Base-by-base conservation (phyloP, 2,329 filamentous ascomycete species). In the Fusarium sp. region DNA sequence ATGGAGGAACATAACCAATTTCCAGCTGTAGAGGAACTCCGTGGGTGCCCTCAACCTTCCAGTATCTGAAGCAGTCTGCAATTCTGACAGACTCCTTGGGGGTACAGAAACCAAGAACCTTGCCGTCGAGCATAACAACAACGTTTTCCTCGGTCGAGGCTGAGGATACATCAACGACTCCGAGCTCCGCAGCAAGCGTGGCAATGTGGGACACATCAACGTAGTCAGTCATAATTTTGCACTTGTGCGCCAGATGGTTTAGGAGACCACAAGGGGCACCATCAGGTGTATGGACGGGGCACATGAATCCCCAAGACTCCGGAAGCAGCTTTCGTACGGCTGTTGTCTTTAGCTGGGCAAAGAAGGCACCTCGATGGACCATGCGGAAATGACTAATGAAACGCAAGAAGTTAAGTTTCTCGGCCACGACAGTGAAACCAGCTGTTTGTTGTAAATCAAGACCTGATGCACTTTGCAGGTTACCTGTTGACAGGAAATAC, bases 311-410 rank as follows among this genome's bases (percentile, higher is more conserved):
- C 96, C 96, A 99, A 72, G 94, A 97, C 77, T 99, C 96, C 3
- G 96, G 96, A 20, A 98, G 82, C 72, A 99, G 83, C 79, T 98
- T 99, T 82, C 96, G 89, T 50, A 99, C 96, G 0, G 96, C 96
- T 1, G 96, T 99, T 0, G 96, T 99, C 82, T 97, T 98, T 68
- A 99, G 82, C 78, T 98, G 93, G 5, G 96, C 96, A 79, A 99
- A 99, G 87, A 99, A 99, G 77, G 93, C 96, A 84, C 96, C 96
- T 89, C 96, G 90, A 83, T 99, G 96, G 59, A 99, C 93, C 94
- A 97, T 97, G 71, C 96, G 92, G 86, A 99, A 99, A 80, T 99
- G 96, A 79, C 93, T 96, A 82, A 99, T 97, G 82, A 98, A 99
- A 74, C 96, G 93, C 75, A 97, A 89, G 78, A 98, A 99, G 82